Percentiles rank a stretch among this genome's conserved stretches.
These are phyloP conservation scores for Lactarius evosmus DNA, from an alignment of 768 basidiomycete genomes.

Conservation along the genomic window DNA sequence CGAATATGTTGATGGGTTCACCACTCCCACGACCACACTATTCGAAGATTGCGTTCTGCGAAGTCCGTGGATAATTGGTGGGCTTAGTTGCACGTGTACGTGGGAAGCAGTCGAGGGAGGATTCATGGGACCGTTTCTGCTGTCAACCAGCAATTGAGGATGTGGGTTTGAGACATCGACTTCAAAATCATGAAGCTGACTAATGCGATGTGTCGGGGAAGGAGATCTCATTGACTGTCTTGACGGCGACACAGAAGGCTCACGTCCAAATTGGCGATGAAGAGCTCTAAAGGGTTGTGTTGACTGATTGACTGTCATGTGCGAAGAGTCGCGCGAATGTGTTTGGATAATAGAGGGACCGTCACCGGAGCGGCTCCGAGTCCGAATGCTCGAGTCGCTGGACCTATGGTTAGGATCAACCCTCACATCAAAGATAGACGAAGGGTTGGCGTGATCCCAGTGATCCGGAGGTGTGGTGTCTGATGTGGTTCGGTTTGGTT, in stretches of 20 bases:
- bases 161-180: neutral
- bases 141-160: neutral
- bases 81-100: neutral
- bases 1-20: constrained; percentile 14
- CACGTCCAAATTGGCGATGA: constrained; percentile 10
- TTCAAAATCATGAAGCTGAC: neutral
- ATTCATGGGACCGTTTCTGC: neutral
- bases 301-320: neutral
- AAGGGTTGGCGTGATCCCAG: neutral
- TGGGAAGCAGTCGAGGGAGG: neutral
- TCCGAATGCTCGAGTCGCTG: constrained; percentile 5
- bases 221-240: neutral
- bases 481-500: neutral
- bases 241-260: neutral
- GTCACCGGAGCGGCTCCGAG: constrained; percentile 13
- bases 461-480: too few relatives aligned
- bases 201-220: neutral
- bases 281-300: neutral
- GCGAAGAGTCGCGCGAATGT: neutral
- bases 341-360: constrained; percentile 2
- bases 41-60: constrained; percentile 7
- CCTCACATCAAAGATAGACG: neutral
- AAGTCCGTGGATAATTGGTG: neutral
- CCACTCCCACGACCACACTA: neutral
- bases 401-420: neutral